Conservation (phyloP, 495 filamentous ascomycete species). For the Opeltia flavorubescens region DNA sequence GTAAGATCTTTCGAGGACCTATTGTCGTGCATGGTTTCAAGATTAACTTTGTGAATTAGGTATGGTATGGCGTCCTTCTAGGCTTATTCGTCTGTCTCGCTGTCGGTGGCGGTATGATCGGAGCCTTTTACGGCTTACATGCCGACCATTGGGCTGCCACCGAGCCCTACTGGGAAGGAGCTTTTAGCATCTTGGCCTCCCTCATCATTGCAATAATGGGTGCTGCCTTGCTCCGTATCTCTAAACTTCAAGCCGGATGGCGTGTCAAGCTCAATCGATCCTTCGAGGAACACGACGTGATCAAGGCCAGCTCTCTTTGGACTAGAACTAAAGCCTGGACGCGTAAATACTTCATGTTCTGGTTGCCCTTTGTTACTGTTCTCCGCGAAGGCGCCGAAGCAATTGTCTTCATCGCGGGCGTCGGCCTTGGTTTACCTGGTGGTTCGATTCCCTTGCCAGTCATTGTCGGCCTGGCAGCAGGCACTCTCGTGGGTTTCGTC, state of each 20-base stretch:
- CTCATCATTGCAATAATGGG: slow-evolving; percentile 72
- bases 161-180: slow-evolving; percentile 68
- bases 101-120: slow-evolving; percentile 62
- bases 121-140: slow-evolving; percentile 61
- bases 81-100: slow-evolving; percentile 54
- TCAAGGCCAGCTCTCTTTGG: slow-evolving; percentile 13
- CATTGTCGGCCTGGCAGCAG: slow-evolving; percentile 50
- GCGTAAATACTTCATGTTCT: slow-evolving; percentile 71
- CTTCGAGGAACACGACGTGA: slow-evolving; percentile 37
- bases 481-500: slow-evolving; percentile 48
- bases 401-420: slow-evolving; percentile 69
- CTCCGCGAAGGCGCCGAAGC: slow-evolving; percentile 72
- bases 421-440: slow-evolving; percentile 60
- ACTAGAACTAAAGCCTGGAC: slow-evolving; percentile 45
- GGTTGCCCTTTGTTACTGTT: slow-evolving; percentile 72
- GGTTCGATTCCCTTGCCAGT: slow-evolving; percentile 61
- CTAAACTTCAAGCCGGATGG: slow-evolving; percentile 80
- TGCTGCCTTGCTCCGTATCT: slow-evolving; percentile 63
- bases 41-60: slow-evolving; percentile 25
- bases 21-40: neutral
- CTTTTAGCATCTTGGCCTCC: slow-evolving; percentile 53
- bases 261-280: slow-evolving; percentile 57
- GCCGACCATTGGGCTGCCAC: slow-evolving; percentile 47
- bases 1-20: slow-evolving; percentile 24
- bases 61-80: slow-evolving; percentile 53